A percentile compares a stretch with the other conserved stretches of the same genome.
Evolutionary conservation across 2,329 filamentous ascomycete species (phyloP).

Genomic region (Beauveria medogensis): DNA sequence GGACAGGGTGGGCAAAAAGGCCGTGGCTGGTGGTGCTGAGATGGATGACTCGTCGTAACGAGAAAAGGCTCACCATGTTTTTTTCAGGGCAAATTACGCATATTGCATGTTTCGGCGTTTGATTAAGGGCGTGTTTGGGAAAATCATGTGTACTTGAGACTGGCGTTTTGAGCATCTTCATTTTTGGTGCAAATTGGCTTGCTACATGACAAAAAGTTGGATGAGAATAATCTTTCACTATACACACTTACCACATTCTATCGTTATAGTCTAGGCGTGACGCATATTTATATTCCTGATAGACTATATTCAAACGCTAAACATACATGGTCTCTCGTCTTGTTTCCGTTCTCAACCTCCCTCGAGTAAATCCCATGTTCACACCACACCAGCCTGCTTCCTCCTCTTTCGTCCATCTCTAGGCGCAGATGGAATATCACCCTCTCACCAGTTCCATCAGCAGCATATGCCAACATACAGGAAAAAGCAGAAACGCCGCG

Average conservation of each 20-base stretch:
- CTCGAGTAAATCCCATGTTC: background rate
- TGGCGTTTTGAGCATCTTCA: background rate
- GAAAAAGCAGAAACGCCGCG: slow-evolving; percentile 15
- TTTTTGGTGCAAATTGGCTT: background rate
- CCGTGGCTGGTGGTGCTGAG: slow-evolving; percentile 27
- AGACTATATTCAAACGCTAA: background rate
- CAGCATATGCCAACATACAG: slow-evolving; percentile 12
- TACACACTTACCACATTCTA: background rate
- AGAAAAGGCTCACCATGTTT: background rate
- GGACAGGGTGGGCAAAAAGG: slow-evolving; percentile 28
- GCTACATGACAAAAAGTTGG: background rate
- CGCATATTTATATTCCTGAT: background rate
- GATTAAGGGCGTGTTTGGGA: background rate
- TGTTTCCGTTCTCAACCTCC: background rate
- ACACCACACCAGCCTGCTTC: background rate
- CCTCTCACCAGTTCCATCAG: background rate
- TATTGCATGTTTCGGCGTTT: slow-evolving; percentile 1
- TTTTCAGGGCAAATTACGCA: background rate
- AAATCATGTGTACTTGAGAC: background rate
- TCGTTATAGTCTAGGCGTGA: background rate
- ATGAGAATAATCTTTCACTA: background rate
- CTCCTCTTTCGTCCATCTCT: background rate
- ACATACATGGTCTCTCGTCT: background rate
- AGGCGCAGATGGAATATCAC: background rate
- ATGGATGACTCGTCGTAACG: slow-evolving; percentile 38